Evolutionary conservation across 805 yeast species (phyloP).

Genomic region (Clavispora fructus): DNA sequence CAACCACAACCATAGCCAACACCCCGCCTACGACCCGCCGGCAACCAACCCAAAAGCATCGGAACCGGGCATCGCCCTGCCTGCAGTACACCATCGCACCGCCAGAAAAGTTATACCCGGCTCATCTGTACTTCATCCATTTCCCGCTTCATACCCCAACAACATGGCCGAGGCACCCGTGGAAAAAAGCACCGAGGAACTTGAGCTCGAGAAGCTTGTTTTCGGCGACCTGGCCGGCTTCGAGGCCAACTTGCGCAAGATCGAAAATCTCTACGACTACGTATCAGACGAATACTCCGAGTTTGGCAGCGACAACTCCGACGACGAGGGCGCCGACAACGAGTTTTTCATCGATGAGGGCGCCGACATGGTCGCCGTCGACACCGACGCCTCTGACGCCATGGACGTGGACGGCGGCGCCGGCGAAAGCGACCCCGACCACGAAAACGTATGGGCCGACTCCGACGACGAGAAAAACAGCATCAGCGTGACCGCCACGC

Average conservation of each 20-base stretch:
- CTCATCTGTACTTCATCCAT: no score
- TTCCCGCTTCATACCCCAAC: not conserved
- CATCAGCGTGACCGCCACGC: constrained; percentile 58
- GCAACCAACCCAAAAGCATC: no score
- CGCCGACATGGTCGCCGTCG: constrained; percentile 23
- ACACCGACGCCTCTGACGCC: constrained; percentile 4
- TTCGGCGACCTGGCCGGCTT: constrained; percentile 85
- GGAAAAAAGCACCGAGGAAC: constrained; percentile 75
- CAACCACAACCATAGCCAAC: no score
- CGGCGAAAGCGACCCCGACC: constrained; percentile 21
- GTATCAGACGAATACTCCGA: constrained; percentile 18
- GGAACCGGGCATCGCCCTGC: no score
- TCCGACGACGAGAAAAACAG: constrained; percentile 79
- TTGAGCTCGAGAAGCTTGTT: constrained; percentile 71
- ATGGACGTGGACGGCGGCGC: not conserved
- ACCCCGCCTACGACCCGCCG: no score
- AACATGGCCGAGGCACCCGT: not conserved
- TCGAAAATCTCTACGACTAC: constrained; percentile 52
- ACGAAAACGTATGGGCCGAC: constrained; percentile 66
- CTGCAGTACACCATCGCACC: not conserved
- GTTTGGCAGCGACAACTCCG: constrained; percentile 4
- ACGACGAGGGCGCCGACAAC: constrained; percentile 28
- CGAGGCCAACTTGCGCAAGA: constrained; percentile 54
- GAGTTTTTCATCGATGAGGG: constrained; percentile 42
- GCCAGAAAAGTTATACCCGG: no score